A percentile compares a stretch with the other conserved stretches of the same genome.
phyloP scores from a whole-genome alignment of 2,329 filamentous ascomycete genomes.

The Xylogone sp. region DNA sequence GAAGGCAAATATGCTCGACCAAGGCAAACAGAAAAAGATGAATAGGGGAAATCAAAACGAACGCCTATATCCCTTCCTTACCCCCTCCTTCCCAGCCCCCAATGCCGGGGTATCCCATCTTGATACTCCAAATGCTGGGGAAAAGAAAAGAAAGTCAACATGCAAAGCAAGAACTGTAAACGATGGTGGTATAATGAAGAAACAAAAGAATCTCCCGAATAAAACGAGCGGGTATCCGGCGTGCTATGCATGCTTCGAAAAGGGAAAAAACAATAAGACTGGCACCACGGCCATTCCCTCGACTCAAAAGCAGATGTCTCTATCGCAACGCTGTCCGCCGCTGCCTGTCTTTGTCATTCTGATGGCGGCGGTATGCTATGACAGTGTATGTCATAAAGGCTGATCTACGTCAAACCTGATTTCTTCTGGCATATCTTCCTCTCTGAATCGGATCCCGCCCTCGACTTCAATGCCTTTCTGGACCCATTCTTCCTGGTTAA shows the following conservation, averaged over 20 bases:
- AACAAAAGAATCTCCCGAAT: too few relatives aligned
- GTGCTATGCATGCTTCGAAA: too few relatives aligned
- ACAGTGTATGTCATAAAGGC: neutral
- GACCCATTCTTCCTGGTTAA: constrained; percentile 74
- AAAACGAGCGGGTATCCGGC: too few relatives aligned
- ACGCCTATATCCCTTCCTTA: neutral
- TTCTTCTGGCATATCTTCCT: constrained; percentile 38
- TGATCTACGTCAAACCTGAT: constrained; percentile 3
- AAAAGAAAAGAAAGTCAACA: neutral
- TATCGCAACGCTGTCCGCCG: too few relatives aligned
- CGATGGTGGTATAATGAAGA: too few relatives aligned
- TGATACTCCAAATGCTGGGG: neutral
- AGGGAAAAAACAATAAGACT: too few relatives aligned
- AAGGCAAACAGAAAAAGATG: neutral
- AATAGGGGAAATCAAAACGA: neutral
- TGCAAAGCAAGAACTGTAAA: too few relatives aligned
- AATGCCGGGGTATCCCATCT: neutral
- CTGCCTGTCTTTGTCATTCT: too few relatives aligned
- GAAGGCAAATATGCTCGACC: neutral
- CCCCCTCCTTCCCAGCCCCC: neutral
- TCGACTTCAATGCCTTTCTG: constrained; percentile 66
- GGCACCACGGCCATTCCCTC: too few relatives aligned
- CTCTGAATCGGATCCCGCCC: constrained; percentile 54
- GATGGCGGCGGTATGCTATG: neutral
- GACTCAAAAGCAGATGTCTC: too few relatives aligned